Conservation (phyloP, 495 filamentous ascomycete species). For the Aspergillus homomorphus region DNA sequence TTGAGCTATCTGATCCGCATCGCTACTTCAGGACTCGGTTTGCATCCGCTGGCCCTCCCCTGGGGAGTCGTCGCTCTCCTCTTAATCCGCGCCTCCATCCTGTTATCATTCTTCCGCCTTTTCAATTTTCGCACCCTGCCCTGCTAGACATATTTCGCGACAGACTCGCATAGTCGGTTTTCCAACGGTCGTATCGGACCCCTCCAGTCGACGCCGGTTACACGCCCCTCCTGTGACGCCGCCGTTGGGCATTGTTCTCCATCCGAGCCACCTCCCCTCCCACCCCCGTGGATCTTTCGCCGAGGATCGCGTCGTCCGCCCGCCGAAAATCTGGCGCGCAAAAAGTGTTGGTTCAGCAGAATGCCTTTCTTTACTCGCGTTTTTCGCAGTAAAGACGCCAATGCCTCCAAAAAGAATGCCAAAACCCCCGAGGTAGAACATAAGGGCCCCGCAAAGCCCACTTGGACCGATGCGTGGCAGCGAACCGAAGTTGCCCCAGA, state of each 20-base stretch:
- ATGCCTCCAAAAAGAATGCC: slow-evolving; percentile 54
- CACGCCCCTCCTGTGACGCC: neutral
- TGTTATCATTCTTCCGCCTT: neutral
- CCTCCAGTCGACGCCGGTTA: neutral
- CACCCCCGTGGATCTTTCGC: neutral
- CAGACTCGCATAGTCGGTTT: neutral
- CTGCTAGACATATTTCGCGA: neutral
- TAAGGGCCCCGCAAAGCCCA: slow-evolving; percentile 59
- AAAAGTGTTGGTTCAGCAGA: slow-evolving; percentile 16
- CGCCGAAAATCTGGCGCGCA: slow-evolving; percentile 15
- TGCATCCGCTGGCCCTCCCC: neutral
- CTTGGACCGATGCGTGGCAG: slow-evolving; percentile 87
- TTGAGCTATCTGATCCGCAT: slow-evolving; percentile 1
- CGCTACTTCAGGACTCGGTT: slow-evolving; percentile 13
- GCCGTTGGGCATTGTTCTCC: neutral
- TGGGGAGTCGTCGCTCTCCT: neutral
- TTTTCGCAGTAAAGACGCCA: slow-evolving; percentile 68
- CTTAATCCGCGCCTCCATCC: slow-evolving; percentile 2
- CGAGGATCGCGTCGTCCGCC: slow-evolving; percentile 17
- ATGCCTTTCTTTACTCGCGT: slow-evolving; percentile 70
- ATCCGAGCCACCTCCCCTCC: neutral
- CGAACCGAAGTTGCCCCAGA: slow-evolving; percentile 83
- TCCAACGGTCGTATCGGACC: neutral
- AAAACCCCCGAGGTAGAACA: slow-evolving; percentile 49
- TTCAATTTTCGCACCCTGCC: neutral